Evolutionary conservation across 2,329 filamentous ascomycete species (phyloP), one percentile per base, ranked within the genome.

Genomic region (Ophiostoma fasciatum): DNA sequence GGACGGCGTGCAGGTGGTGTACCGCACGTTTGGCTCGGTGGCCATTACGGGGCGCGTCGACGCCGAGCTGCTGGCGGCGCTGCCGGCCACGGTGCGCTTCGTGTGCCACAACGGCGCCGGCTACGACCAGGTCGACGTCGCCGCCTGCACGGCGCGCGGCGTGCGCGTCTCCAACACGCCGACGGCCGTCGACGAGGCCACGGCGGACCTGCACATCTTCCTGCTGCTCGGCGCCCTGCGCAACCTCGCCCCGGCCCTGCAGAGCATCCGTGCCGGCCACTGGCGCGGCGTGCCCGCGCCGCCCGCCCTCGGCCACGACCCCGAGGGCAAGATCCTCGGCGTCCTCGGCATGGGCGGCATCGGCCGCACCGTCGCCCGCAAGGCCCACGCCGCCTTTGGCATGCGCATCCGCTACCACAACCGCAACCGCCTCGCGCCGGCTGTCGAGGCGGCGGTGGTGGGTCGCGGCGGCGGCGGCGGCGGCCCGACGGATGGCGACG

Each of bases 81-180:
- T 77, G 15, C 72, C 73, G 5, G 45, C 52, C n/a, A 62, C 60
- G 13, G 53, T 77, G 29, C 60, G 59, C 41, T 78, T 70, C 48
- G 58, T 78, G 45, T 72, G 66, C 48, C 72, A 77, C 52, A 74
- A 74, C 46, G 71, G 82, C 42, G 82, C 84, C 38, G 85, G 85
- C 26, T 93, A 93, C 57, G 84, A 93, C 55, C 78, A 85, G 54
- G 65, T 92, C 43, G 77, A 87, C 53, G 64, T 87, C 8, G 54
- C 68, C 31, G 78, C 79, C 27, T 88, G 82, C 61, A 78, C 74
- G 9, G 61, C 63, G 1, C 73, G 72, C 36, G 62, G 63, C 18
- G 68, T 92, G 44, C 66, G 62, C 28, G 79, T 93, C 23, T 84
- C 81, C 44, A 90, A 92, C 56, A 78, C 80, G 1, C 84, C 82